These are phyloP conservation scores for Brassica juncea DNA, from an alignment of 345 rosid genomes.

Conservation along the genomic window DNA sequence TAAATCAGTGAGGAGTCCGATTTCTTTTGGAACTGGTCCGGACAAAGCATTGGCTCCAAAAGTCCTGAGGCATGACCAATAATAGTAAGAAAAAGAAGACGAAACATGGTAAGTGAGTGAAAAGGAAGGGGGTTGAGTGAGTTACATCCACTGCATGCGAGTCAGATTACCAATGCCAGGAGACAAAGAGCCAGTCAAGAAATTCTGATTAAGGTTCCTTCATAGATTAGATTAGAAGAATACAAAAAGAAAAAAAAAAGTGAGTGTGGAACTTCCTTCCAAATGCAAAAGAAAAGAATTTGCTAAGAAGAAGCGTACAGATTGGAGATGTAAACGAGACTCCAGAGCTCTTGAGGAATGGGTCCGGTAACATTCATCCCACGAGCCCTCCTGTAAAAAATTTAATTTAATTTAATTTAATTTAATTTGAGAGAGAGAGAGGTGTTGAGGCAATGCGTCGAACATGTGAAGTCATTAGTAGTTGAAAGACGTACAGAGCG, in stretches of 20 bases:
- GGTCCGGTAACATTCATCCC: slow-evolving; percentile 27
- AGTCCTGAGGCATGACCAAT: slow-evolving; percentile 40
- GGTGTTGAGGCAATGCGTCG: slow-evolving; percentile 10
- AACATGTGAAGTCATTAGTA: slow-evolving; percentile 5
- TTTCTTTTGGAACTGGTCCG: slow-evolving; percentile 69
- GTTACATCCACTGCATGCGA: slow-evolving; percentile 71
- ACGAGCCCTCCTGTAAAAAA: slow-evolving; percentile 39
- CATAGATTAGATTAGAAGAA: not conserved
- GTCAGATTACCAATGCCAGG: slow-evolving; percentile 44
- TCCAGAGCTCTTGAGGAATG: slow-evolving; percentile 43
- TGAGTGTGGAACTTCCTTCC: not conserved
- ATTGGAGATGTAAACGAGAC: slow-evolving; percentile 35
- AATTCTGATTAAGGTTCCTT: slow-evolving; percentile 37
- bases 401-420: too few species aligned
- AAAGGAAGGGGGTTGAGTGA: not conserved
- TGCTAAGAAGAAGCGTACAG: slow-evolving; percentile 24
- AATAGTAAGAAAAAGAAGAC: not conserved
- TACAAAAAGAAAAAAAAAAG: not conserved
- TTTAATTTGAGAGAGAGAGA: not conserved
- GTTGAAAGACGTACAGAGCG: slow-evolving; percentile 24
- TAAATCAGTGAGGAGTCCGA: slow-evolving; percentile 65
- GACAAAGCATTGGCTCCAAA: slow-evolving; percentile 58
- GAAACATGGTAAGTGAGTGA: not conserved
- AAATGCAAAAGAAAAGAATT: not conserved
- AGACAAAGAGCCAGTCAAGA: slow-evolving; percentile 41